Evolutionary conservation across 2,329 filamentous ascomycete genomes (phyloP), one percentile per base, ranked within the genome.

Genomic region (Coccinonectria pachysandricola): DNA sequence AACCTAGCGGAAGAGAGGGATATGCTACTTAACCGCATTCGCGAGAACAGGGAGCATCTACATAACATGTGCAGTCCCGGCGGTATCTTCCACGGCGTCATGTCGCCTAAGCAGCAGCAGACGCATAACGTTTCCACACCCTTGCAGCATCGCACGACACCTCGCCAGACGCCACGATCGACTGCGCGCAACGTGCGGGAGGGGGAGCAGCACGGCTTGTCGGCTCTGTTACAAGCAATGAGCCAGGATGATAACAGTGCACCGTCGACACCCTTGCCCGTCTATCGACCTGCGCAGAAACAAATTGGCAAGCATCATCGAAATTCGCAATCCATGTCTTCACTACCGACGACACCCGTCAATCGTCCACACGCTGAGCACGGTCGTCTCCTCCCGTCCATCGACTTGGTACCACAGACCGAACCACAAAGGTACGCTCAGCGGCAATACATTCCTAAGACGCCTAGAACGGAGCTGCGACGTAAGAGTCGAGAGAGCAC

Each of bases 11-110:
- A 93, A 44, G 80, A 91, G 47, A 81, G 85, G 29, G 66, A 75
- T 19, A 69, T 83, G 50, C 65, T 95, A 26, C 72, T 87, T 32
- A 82, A 77, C 35, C 78, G 88, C 12, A 93, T 96, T 37, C 75
- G 81, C 21, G 84, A 93, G 51, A 94, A 94, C 48, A 68, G 88
- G 36, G 82, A 92, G 48, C 86, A 93, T 47, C 76, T 93, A 43
- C 81, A 83, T 32, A 69, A 71, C 47, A 71, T 93, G 24, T 78
- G 81, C 45, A 79, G 82, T 42, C 81, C 83, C 2, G 79, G 80
- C 9, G 75, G 73, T 26, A 71, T 73, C 17, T 75, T 75, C 30
- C 70, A 80, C 34, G 60, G 70, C 31, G 65, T 74, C 31, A 57
- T 77, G 32, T 75, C 72, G 3, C 75, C 77, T 38, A 57, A 65